phyloP scores from a whole-genome alignment of 2,329 filamentous ascomycete genomes.

The Talaromyces sp. region DNA sequence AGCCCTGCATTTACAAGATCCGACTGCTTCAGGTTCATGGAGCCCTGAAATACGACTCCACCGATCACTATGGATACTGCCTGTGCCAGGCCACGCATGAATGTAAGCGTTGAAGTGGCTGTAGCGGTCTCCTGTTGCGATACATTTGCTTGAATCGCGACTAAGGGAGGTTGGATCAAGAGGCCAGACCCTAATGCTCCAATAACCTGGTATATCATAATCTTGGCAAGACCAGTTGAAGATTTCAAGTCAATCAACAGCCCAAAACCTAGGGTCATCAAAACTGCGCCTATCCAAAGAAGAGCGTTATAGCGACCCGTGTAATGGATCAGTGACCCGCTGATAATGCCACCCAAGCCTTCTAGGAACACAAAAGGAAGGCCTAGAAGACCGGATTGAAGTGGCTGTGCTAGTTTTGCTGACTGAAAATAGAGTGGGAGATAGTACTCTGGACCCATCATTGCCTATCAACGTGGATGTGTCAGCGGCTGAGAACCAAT shows the following conservation, averaged over 20 bases:
- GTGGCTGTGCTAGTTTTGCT: slow-evolving; percentile 19
- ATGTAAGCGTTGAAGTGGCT: slow-evolving; percentile 54
- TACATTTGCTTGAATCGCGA: slow-evolving; percentile 50
- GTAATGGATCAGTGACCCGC: slow-evolving; percentile 42
- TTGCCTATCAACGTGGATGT: slow-evolving; percentile 15
- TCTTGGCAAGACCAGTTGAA: slow-evolving; percentile 17
- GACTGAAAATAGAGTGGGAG: slow-evolving; percentile 27
- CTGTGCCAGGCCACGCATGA: slow-evolving; percentile 51
- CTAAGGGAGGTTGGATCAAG: slow-evolving; percentile 49
- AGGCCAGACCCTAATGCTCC: slow-evolving; percentile 46
- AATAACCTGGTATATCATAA: slow-evolving; percentile 34
- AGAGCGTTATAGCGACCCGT: slow-evolving; percentile 42
- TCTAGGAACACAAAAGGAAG: slow-evolving; percentile 20
- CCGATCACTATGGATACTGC: slow-evolving; percentile 55
- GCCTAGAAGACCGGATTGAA: slow-evolving; percentile 21
- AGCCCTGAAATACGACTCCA: slow-evolving; percentile 45
- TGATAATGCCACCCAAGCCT: slow-evolving; percentile 34
- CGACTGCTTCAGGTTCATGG: slow-evolving; percentile 21
- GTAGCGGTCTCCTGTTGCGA: slow-evolving; percentile 45
- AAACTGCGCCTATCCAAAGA: slow-evolving; percentile 34
- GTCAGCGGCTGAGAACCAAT: neutral
- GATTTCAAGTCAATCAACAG: slow-evolving; percentile 35
- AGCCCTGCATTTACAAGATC: slow-evolving; percentile 11
- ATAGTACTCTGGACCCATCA: slow-evolving; percentile 19
- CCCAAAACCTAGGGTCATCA: slow-evolving; percentile 39